Evolutionary conservation across 1,139 yeast genomes (phyloP).

Genomic region (Kluyveromyces marxianus): DNA sequence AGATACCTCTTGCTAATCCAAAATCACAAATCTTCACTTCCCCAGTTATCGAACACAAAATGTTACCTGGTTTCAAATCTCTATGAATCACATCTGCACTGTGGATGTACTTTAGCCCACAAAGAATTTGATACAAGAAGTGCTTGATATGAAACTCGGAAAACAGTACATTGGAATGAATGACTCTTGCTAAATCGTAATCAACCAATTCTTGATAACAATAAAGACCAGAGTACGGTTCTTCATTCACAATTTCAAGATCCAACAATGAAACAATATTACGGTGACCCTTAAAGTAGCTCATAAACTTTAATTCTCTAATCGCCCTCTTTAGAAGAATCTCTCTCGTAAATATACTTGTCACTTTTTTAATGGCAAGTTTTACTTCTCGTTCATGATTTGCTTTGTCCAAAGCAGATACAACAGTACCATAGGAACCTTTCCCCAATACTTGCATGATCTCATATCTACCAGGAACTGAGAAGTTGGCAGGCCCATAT

Average conservation of each 20-base stretch:
- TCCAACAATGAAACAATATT: constrained; percentile 70
- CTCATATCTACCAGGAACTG: constrained; percentile 57
- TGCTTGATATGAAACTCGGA: constrained; percentile 78
- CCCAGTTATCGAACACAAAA: constrained; percentile 67
- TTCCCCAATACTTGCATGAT: constrained; percentile 64
- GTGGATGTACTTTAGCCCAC: constrained; percentile 78
- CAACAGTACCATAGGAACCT: constrained; percentile 88
- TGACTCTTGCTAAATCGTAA: constrained; percentile 69
- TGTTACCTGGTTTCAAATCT: constrained; percentile 80
- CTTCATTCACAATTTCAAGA: constrained; percentile 54
- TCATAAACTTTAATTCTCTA: constrained; percentile 70
- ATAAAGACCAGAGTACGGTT: constrained; percentile 78
- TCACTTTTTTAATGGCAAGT: constrained; percentile 74
- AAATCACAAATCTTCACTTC: constrained; percentile 75
- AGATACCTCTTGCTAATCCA: constrained; percentile 77
- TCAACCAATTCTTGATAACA: constrained; percentile 79
- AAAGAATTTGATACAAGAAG: constrained; percentile 67
- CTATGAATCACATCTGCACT: constrained; percentile 81
- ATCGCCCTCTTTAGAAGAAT: constrained; percentile 66
- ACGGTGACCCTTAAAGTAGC: constrained; percentile 72
- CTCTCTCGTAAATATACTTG: constrained; percentile 56
- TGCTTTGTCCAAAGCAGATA: constrained; percentile 61
- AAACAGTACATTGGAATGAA: constrained; percentile 67
- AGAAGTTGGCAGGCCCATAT: constrained; percentile 46
- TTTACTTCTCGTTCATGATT: constrained; percentile 27